Base-by-base conservation (phyloP, 176 grass and related monocot genomes). In the Phoenix dactylifera region DNA sequence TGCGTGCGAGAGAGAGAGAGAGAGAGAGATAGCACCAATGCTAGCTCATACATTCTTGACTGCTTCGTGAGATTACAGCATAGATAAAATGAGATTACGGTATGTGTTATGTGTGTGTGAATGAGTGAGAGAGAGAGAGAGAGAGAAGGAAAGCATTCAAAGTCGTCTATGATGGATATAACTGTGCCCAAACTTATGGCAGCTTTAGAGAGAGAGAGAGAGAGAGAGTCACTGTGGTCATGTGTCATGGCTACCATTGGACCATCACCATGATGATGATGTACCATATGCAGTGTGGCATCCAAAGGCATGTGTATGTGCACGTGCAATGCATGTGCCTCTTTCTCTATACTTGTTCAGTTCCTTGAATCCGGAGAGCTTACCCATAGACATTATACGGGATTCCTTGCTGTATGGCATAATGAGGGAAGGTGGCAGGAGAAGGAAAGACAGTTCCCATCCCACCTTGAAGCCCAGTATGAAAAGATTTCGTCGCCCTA, bases 391-490 rank as follows among this genome's bases (percentile, higher is more conserved):
- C 84, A 74, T 92, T 81, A 67, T 55, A 67, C 4, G 93, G 93
- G 64, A 92, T 72, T 22, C 87, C 86, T 69, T 98, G 93, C 78
- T 83, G 84, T 56, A 92, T 79, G 76, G 87, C 70, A 89, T 98
- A 92, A 92, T 92, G 87, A 74, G 88, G 88, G 79, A 89, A 83
- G 79, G 83, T 85, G 82, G 81, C 76, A 81, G 86, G 81, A 64
- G 88, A 81, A 57, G 84, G 66, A 68, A 91, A 92, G 80, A 87
- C 79, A 76, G 88, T 72, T 32, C 79, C 72, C 60, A 75, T 67
- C 55, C 82, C 93, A 80, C 78, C 84, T 85, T 88, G 87, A 56
- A 83, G 67, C 58, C 83, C 80, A 74, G 74, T 64, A 66, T 85
- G 78, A 74, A 98, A 85, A 68, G 93, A 86, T 71, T 98, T 98